Evolutionary conservation across 148 eudicot genomes (phyloP).

Genomic region (Vaccinium corymbosum): DNA sequence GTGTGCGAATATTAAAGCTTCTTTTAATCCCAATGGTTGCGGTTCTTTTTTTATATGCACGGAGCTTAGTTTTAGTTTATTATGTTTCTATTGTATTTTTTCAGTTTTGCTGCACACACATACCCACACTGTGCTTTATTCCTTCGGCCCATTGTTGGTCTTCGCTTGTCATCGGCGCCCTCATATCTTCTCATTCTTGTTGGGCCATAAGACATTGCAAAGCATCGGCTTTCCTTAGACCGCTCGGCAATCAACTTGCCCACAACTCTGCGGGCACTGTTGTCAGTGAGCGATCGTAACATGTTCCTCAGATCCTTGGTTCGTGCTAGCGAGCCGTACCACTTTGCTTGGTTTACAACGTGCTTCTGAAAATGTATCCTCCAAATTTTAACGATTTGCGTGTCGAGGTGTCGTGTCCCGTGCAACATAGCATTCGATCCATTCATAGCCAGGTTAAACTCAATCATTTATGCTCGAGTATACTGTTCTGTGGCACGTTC

Average conservation of each 20-base stretch:
- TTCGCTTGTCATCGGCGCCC: slow-evolving; percentile 21
- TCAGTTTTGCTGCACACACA: too few species aligned
- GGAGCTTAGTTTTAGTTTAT: too few species aligned
- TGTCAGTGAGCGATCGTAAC: slow-evolving; percentile 70
- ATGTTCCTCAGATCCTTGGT: slow-evolving; percentile 65
- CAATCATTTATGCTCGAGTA: not conserved
- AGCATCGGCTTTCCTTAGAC: slow-evolving; percentile 90
- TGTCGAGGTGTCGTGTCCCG: too few species aligned
- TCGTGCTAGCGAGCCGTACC: too few species aligned
- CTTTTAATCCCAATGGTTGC: slow-evolving; percentile 38
- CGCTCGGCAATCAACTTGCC: slow-evolving; percentile 65
- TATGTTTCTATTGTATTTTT: too few species aligned
- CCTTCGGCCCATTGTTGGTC: too few species aligned
- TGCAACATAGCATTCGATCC: too few species aligned
- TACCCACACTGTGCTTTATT: too few species aligned
- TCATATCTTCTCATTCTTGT: slow-evolving; percentile 65
- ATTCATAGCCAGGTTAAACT: too few species aligned
- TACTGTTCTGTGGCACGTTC: not conserved
- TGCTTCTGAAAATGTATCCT: too few species aligned
- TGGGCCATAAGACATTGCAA: slow-evolving; percentile 67
- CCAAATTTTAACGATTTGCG: too few species aligned
- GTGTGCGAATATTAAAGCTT: not conserved
- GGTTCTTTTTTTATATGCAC: too few species aligned
- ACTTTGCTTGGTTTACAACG: slow-evolving; percentile 48
- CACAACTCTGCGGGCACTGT: slow-evolving; percentile 62